Percentiles rank a stretch among this genome's conserved stretches.
phyloP scores from a whole-genome alignment of 768 basidiomycete species.

The Hygrophorus pudorinus region DNA sequence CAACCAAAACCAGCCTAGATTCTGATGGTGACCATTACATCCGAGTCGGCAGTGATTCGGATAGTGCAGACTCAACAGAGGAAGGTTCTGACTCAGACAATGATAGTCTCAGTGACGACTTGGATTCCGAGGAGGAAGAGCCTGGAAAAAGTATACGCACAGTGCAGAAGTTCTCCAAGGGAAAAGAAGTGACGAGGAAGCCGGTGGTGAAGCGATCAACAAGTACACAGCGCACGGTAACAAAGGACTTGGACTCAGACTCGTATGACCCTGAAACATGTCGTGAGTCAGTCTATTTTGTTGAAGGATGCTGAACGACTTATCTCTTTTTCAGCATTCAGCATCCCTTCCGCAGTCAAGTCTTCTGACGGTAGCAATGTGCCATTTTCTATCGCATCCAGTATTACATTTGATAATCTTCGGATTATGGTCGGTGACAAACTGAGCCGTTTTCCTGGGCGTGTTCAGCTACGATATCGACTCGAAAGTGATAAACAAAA shows the following conservation, averaged over 20 bases:
- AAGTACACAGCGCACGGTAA: not conserved
- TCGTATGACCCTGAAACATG: not conserved
- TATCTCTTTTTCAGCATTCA: not conserved
- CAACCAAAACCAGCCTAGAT: too few relatives aligned
- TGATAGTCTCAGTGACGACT: too few relatives aligned
- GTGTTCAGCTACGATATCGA: conserved; percentile 3
- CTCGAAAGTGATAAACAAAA: conserved; percentile 7
- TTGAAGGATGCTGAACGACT: not conserved
- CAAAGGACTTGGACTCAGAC: not conserved
- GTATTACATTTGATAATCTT: conserved; percentile 1
- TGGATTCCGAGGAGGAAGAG: too few relatives aligned
- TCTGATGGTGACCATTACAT: too few relatives aligned
- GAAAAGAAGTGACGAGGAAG: not conserved
- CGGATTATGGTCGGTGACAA: not conserved
- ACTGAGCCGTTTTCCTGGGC: not conserved
- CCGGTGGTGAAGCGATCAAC: not conserved
- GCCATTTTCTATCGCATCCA: not conserved
- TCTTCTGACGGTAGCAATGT: not conserved
- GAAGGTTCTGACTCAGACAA: too few relatives aligned
- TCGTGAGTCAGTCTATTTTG: not conserved
- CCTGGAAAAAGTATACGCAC: too few relatives aligned
- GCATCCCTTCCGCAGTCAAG: not conserved
- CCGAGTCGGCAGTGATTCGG: too few relatives aligned
- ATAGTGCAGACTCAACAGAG: too few relatives aligned
- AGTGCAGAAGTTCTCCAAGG: too few relatives aligned